Evolutionary conservation across 129 eudicot genomes (phyloP).

Genomic region (Pulicaria dysenterica): DNA sequence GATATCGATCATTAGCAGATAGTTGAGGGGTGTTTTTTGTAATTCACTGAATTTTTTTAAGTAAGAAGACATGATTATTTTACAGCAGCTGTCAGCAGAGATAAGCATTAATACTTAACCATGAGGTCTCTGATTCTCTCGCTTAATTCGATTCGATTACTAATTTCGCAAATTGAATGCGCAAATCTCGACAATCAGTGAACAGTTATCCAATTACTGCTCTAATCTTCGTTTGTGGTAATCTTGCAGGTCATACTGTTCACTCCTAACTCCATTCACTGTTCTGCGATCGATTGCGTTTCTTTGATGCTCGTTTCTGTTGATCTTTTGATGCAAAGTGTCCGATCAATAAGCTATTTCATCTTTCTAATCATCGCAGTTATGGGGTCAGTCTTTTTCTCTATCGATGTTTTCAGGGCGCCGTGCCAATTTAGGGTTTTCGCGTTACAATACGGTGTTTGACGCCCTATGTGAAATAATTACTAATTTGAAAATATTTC

Average conservation of each 20-base stretch:
- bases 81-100: conserved; percentile 28
- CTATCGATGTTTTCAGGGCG: conserved; percentile 11
- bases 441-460: background rate
- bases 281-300: conserved; percentile 25
- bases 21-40: conserved; percentile 10
- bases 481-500: no score
- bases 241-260: conserved; percentile 27
- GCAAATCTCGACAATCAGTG: background rate
- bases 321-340: conserved; percentile 28
- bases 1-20: background rate
- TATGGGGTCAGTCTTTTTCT: conserved; percentile 44
- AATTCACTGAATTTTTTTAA: background rate
- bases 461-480: background rate
- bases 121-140: conserved; percentile 30
- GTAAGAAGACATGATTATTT: conserved; percentile 12
- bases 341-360: conserved; percentile 27
- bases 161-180: background rate
- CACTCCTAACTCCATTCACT: conserved; percentile 10
- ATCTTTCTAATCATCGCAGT: conserved; percentile 25
- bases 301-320: background rate
- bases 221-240: conserved; percentile 5
- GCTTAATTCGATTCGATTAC: conserved; percentile 29
- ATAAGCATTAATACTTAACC: conserved; percentile 25
- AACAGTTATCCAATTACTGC: background rate
- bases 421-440: conserved; percentile 13